Conservation (phyloP, 371 early-diverging fungal genomes). For the Scutellospora calospora region DNA sequence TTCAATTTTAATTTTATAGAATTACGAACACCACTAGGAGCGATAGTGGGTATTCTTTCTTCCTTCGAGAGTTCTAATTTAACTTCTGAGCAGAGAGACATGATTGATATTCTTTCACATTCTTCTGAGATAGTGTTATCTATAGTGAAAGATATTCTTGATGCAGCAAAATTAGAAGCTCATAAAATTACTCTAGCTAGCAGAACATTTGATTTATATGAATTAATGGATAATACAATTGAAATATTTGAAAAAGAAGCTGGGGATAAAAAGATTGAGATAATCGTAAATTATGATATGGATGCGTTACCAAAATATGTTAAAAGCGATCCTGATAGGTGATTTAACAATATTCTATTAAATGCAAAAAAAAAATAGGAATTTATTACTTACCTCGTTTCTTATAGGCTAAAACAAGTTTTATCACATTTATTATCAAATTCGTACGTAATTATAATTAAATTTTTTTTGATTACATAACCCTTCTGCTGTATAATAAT, state of each 20-base stretch:
- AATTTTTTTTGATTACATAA: background rate
- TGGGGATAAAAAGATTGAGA: constrained; percentile 47
- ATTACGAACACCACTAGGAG: constrained; percentile 60
- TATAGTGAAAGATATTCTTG: constrained; percentile 65
- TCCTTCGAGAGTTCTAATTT: constrained; percentile 52
- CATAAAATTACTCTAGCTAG: constrained; percentile 58
- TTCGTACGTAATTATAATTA: constrained; percentile 32
- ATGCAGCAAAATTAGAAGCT: constrained; percentile 66
- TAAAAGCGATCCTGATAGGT: constrained; percentile 48
- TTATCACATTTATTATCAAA: constrained; percentile 36
- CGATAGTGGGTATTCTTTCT: constrained; percentile 53
- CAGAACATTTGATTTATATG: constrained; percentile 57
- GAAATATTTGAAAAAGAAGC: constrained; percentile 53
- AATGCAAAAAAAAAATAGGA: background rate
- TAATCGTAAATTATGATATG: constrained; percentile 50
- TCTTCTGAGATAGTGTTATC: constrained; percentile 57
- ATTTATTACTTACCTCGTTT: background rate
- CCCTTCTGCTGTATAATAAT: background rate
- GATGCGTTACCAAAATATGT: constrained; percentile 41
- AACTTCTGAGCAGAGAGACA: constrained; percentile 53
- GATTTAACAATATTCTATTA: background rate
- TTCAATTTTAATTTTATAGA: background rate
- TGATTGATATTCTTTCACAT: constrained; percentile 54
- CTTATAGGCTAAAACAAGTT: constrained; percentile 32
- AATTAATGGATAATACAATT: constrained; percentile 58